Evolutionary conservation across 257 asterid genomes (phyloP).

Genomic region (Parsonsia alboflavescens): DNA sequence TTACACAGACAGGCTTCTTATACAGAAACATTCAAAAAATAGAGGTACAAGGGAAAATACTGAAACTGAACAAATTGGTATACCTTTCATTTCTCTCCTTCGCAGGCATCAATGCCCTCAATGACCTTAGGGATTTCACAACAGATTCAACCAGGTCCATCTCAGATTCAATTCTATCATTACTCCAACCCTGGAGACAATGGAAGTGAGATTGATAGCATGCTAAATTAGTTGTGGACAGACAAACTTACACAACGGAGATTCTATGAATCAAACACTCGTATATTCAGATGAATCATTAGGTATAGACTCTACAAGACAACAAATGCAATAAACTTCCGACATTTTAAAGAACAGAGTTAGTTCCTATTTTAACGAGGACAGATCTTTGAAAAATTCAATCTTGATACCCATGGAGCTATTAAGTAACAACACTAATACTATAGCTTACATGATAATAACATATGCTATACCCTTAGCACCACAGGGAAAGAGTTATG

Average conservation of each 20-base stretch:
- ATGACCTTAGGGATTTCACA: slow-evolving; percentile 70
- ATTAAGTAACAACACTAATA: background rate
- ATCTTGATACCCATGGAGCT: background rate
- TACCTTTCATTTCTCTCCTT: slow-evolving; percentile 76
- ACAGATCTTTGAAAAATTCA: background rate
- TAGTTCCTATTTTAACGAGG: background rate
- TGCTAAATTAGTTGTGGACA: background rate
- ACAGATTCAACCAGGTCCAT: slow-evolving; percentile 64
- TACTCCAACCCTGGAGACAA: slow-evolving; percentile 60
- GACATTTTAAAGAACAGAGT: background rate
- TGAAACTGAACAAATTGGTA: background rate
- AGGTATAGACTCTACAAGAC: no score
- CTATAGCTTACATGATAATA: background rate
- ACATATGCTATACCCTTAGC: background rate
- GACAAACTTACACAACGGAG: background rate
- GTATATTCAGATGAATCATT: background rate
- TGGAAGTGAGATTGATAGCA: slow-evolving; percentile 6
- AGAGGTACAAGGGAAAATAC: no score
- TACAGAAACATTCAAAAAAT: no score
- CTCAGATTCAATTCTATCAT: slow-evolving; percentile 65
- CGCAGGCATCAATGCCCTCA: slow-evolving; percentile 62
- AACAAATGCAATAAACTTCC: background rate
- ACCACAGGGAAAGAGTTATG: background rate
- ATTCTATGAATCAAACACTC: background rate
- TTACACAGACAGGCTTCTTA: no score